Evolutionary conservation across 768 basidiomycete species (phyloP).

Genomic region (Pleurotus ostreatus): DNA sequence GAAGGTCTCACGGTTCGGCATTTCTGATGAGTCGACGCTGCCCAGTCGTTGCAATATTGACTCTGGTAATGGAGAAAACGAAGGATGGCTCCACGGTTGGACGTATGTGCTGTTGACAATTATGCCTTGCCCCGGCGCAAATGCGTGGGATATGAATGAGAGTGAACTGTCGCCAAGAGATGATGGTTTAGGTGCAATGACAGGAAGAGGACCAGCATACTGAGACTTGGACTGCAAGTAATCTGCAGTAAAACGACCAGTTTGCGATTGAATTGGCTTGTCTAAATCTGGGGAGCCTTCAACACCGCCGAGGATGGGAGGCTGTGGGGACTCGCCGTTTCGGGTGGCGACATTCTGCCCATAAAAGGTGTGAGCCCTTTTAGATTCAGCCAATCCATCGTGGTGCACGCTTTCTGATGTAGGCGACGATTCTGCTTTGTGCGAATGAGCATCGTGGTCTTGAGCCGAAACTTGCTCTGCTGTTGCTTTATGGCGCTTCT

Average conservation of each 20-base stretch:
- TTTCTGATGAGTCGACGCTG: slow-evolving; percentile 49
- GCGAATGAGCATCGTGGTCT: slow-evolving; percentile 13
- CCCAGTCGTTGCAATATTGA: slow-evolving; percentile 51
- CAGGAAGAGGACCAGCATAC: not conserved
- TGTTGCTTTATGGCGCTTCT: slow-evolving; percentile 58
- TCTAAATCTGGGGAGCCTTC: slow-evolving; percentile 21
- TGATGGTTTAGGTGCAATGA: slow-evolving; percentile 2
- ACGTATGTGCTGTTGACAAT: slow-evolving; percentile 36
- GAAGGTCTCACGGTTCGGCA: slow-evolving; percentile 54
- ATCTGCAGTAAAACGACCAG: slow-evolving; percentile 9
- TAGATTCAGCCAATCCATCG: slow-evolving; percentile 6
- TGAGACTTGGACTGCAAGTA: slow-evolving; percentile 1
- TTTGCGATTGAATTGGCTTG: slow-evolving; percentile 5
- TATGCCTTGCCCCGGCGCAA: slow-evolving; percentile 31
- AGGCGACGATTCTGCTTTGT: slow-evolving; percentile 13
- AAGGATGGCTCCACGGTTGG: slow-evolving; percentile 56
- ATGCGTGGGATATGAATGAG: slow-evolving; percentile 43
- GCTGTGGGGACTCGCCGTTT: slow-evolving; percentile 16
- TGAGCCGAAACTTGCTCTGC: slow-evolving; percentile 18
- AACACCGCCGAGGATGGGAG: slow-evolving; percentile 20
- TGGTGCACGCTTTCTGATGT: not conserved
- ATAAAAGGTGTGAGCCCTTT: slow-evolving; percentile 36
- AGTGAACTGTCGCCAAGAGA: slow-evolving; percentile 14
- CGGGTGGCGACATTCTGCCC: slow-evolving; percentile 41
- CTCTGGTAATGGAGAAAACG: slow-evolving; percentile 59